phyloP scores from a whole-genome alignment of 2,329 filamentous ascomycete species.

The Cercospora citrullina region DNA sequence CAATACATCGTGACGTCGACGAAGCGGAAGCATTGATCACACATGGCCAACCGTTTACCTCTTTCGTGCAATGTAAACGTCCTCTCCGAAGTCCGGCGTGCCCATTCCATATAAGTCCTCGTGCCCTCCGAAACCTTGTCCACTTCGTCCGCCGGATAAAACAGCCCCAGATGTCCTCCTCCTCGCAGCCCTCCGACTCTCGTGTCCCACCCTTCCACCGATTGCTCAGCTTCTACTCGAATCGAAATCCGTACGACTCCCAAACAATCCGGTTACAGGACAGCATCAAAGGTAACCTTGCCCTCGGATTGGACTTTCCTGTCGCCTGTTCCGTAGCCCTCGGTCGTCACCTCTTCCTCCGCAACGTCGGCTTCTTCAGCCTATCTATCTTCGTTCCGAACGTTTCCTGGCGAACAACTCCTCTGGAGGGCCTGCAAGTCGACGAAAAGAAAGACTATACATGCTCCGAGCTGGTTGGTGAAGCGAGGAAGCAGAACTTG shows the following conservation, averaged over 20 bases:
- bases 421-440: conserved; percentile 36
- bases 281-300: conserved; percentile 40
- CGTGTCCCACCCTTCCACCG: conserved; percentile 38
- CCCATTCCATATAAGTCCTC: neutral
- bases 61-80: conserved; percentile 5
- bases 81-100: neutral
- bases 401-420: conserved; percentile 32
- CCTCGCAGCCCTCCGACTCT: neutral
- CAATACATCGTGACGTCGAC: conserved; percentile 11
- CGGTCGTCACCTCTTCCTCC: conserved; percentile 37
- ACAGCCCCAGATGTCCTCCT: neutral
- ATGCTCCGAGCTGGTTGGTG: conserved; percentile 31
- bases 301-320: conserved; percentile 42
- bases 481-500: conserved; percentile 27
- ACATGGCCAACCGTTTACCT: conserved; percentile 8
- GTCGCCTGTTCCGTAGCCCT: conserved; percentile 38
- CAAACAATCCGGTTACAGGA: conserved; percentile 40
- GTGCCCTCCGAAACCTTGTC: neutral
- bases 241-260: conserved; percentile 33
- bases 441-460: conserved; percentile 37
- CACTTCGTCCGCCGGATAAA: neutral
- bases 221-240: conserved; percentile 41
- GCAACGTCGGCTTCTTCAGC: conserved; percentile 37
- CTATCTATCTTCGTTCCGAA: conserved; percentile 40
- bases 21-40: conserved; percentile 11